These are phyloP conservation scores for Panaeolus cyanescens DNA, from an alignment of 768 basidiomycete genomes.

Conservation along the genomic window DNA sequence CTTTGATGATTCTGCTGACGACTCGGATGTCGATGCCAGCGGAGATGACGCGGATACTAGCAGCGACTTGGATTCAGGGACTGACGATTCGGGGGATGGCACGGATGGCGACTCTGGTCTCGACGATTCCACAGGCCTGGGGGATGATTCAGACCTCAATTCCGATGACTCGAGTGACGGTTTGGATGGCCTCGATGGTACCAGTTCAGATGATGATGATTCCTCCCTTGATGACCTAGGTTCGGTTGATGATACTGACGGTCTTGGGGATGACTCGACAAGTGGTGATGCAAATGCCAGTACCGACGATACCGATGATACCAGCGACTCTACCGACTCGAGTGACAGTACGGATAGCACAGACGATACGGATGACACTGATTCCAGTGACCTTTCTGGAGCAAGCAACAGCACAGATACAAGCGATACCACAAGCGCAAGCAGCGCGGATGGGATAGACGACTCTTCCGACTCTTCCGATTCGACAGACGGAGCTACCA, in stretches of 20 bases:
- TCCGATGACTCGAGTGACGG: constrained; percentile 8
- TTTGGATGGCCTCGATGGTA: neutral
- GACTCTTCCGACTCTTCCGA: constrained; percentile 9
- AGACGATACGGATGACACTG: neutral
- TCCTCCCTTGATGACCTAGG: neutral
- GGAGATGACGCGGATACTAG: constrained; percentile 8
- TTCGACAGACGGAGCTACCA: constrained; percentile 9
- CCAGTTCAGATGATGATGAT: neutral
- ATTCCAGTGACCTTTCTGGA: too few relatives aligned
- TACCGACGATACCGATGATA: neutral
- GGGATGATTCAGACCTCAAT: constrained; percentile 7
- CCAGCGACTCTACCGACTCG: neutral
- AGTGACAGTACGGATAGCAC: neutral
- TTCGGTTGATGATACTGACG: neutral
- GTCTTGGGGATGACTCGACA: neutral
- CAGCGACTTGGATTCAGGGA: constrained; percentile 2
- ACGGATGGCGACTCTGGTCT: neutral
- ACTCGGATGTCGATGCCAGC: constrained; percentile 9
- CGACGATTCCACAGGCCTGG: neutral
- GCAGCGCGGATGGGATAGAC: constrained; percentile 10
- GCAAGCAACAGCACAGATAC: neutral
- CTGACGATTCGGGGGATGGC: constrained; percentile 10
- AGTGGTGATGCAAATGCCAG: neutral
- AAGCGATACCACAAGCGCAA: constrained; percentile 8
- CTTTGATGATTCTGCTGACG: constrained; percentile 7